Percentiles rank a stretch among this genome's conserved stretches.
These are phyloP conservation scores for Trichoderma breve DNA, from an alignment of 2,329 filamentous ascomycete species.

Conservation along the genomic window DNA sequence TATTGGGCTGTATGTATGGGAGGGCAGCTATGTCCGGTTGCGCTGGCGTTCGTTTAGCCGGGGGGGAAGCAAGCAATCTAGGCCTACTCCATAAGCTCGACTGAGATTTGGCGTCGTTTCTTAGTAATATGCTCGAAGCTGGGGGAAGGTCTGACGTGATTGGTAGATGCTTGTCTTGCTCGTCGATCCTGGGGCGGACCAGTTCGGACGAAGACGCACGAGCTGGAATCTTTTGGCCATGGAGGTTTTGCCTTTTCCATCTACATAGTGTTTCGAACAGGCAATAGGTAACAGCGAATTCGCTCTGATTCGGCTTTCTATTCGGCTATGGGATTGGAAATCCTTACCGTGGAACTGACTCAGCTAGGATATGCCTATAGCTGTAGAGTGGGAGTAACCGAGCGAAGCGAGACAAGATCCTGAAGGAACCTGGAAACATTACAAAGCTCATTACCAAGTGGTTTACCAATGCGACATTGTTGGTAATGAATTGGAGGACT, in stretches of 20 bases:
- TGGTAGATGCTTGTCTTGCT: neutral
- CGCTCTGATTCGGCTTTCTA: constrained; percentile 1
- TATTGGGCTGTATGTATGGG: neutral
- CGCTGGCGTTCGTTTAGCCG: neutral
- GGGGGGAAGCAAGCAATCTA: neutral
- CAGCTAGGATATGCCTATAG: neutral
- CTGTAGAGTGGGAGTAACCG: neutral
- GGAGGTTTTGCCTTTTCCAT: neutral
- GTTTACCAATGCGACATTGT: neutral
- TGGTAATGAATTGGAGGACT: neutral
- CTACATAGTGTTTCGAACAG: neutral
- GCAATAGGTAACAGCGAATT: neutral
- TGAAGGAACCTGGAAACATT: neutral
- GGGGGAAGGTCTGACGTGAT: neutral
- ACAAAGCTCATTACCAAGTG: neutral
- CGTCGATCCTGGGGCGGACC: neutral
- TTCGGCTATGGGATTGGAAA: neutral
- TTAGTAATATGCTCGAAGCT: constrained; percentile 3
- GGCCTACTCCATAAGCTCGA: neutral
- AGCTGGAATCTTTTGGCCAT: neutral
- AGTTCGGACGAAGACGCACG: constrained; percentile 4
- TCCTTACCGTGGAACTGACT: neutral
- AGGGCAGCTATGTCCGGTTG: neutral
- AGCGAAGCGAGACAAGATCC: neutral
- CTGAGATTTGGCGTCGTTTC: neutral